Evolutionary conservation across 345 rosid genomes (phyloP).

Genomic region (Brassica rapa): DNA sequence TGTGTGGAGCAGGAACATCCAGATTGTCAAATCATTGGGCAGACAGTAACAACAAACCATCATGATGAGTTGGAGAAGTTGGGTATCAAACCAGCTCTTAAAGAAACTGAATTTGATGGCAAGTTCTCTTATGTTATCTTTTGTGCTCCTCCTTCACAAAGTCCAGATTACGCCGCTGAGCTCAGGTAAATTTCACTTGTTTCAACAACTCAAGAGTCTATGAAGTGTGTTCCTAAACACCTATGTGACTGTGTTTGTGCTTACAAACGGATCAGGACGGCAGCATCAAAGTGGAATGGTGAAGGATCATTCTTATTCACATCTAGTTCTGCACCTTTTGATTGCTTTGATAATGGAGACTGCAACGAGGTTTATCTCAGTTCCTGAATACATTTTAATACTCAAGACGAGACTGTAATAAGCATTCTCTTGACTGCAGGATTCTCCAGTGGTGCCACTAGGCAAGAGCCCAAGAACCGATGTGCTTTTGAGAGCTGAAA

Average conservation of each 20-base stretch:
- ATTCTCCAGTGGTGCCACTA: slow-evolving; percentile 70
- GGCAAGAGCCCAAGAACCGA: slow-evolving; percentile 92
- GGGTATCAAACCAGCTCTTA: slow-evolving; percentile 77
- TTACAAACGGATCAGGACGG: slow-evolving; percentile 55
- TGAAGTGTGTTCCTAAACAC: background rate
- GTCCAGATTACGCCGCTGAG: slow-evolving; percentile 79
- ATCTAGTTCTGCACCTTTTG: slow-evolving; percentile 81
- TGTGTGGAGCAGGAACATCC: slow-evolving; percentile 68
- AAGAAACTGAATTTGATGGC: slow-evolving; percentile 45
- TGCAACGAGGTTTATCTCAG: slow-evolving; percentile 71
- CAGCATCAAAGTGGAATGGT: slow-evolving; percentile 84
- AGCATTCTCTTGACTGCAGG: slow-evolving; percentile 46
- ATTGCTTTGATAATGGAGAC: slow-evolving; percentile 72
- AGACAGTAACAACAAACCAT: slow-evolving; percentile 75
- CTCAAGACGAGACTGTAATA: no score
- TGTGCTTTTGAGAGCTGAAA: slow-evolving; percentile 79
- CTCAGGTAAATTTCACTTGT: slow-evolving; percentile 52
- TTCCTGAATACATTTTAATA: background rate
- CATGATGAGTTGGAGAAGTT: slow-evolving; percentile 74
- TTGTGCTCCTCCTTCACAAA: slow-evolving; percentile 93
- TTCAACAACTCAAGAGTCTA: background rate
- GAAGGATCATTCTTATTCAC: slow-evolving; percentile 89
- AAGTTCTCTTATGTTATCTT: slow-evolving; percentile 75
- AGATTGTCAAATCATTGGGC: slow-evolving; percentile 75
- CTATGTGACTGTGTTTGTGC: slow-evolving; percentile 6